phyloP scores from a whole-genome alignment of 257 asterid species.

The Ajuga chamaepitys region DNA sequence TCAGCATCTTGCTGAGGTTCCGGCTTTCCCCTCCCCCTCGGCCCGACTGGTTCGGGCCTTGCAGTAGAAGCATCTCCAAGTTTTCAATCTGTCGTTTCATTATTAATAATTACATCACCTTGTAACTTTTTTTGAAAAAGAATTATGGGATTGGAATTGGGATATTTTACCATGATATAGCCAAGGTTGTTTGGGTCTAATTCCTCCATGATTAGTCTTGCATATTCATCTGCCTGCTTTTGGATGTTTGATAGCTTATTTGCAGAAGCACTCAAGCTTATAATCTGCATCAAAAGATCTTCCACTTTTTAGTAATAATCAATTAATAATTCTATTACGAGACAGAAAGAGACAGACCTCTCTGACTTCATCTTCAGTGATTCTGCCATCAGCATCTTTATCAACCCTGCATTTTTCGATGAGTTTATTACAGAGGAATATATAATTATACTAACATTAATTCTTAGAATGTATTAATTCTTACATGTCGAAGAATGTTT shows the following conservation, averaged over 20 bases:
- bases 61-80: constrained; percentile 57
- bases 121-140: background rate
- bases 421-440: background rate
- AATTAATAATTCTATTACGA: background rate
- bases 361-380: constrained; percentile 77
- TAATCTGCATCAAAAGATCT: constrained; percentile 42
- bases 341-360: constrained; percentile 35
- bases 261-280: constrained; percentile 81
- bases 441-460: background rate
- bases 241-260: constrained; percentile 74
- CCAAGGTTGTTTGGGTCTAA: constrained; percentile 66
- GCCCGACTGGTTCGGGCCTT: constrained; percentile 41
- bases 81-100: constrained; percentile 44
- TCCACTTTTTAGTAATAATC: background rate
- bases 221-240: constrained; percentile 81
- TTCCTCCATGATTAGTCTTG: constrained; percentile 86
- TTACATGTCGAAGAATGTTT: constrained; percentile 90
- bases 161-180: constrained; percentile 50
- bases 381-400: constrained; percentile 81
- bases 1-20: constrained; percentile 60
- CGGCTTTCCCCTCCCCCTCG: constrained; percentile 42
- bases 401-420: constrained; percentile 62
- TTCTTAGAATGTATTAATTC: background rate
- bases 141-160: background rate
- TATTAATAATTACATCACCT: background rate